Conservation (phyloP, 2,329 filamentous ascomycete genomes). For the Diaporthe vaccinii region DNA sequence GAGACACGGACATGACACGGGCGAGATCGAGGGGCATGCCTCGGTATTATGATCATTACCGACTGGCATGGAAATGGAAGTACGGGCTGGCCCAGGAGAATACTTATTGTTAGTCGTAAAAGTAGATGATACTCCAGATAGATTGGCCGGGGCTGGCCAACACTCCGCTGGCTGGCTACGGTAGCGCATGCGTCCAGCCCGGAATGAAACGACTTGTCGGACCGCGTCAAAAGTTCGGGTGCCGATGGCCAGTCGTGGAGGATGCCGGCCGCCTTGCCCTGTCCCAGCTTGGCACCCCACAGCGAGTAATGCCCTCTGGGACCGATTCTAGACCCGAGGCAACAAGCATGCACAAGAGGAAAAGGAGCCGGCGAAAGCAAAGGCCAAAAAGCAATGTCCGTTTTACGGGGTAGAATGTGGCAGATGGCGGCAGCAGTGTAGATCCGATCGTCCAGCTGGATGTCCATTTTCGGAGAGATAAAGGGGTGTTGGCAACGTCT, state of each 20-base stretch:
- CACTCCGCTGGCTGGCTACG: not conserved
- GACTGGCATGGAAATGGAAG: slow-evolving; percentile 5
- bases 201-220: slow-evolving; percentile 18
- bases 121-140: not conserved
- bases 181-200: not conserved
- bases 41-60: not conserved
- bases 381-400: slow-evolving; percentile 3
- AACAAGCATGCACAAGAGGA: not conserved
- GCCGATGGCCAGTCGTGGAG: slow-evolving; percentile 15
- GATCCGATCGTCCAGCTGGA: not conserved
- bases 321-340: slow-evolving; percentile 1
- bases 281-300: slow-evolving; percentile 1
- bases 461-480: not conserved
- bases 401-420: not conserved
- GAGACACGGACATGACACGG: slow-evolving; percentile 13
- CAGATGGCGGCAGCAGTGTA: slow-evolving; percentile 3
- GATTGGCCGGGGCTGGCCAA: not conserved
- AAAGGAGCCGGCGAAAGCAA: slow-evolving; percentile 12
- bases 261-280: slow-evolving; percentile 13
- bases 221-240: slow-evolving; percentile 18
- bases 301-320: slow-evolving; percentile 12
- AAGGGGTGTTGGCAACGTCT: slow-evolving; percentile 23
- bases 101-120: not conserved
- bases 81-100: not conserved
- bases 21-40: not conserved